These are phyloP conservation scores for Aureobasidium uvarum DNA, from an alignment of 2,329 filamentous ascomycete genomes.

Conservation along the genomic window DNA sequence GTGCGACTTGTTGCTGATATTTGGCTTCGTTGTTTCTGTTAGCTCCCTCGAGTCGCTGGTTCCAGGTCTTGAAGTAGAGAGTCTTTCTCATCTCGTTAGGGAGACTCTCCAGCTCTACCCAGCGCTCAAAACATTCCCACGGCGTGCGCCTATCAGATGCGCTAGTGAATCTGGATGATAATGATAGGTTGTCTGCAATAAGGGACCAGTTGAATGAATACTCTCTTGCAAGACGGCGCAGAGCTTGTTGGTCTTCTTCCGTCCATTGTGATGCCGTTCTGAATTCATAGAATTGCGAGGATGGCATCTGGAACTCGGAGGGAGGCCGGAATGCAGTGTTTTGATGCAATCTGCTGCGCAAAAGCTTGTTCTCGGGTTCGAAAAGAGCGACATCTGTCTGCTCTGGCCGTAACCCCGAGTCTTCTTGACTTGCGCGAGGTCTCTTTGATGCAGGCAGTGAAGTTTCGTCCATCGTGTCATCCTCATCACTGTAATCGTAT, in stretches of 20 bases:
- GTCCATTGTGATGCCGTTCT: slow-evolving; percentile 90
- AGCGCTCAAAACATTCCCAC: slow-evolving; percentile 98
- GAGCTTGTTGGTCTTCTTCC: slow-evolving; percentile 81
- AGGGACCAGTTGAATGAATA: slow-evolving; percentile 98
- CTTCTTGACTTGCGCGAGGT: slow-evolving; percentile 33
- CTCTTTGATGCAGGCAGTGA: slow-evolving; percentile 27
- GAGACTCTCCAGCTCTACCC: slow-evolving; percentile 87
- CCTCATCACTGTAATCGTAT: slow-evolving; percentile 65
- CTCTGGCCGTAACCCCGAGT: slow-evolving; percentile 60
- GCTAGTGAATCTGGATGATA: slow-evolving; percentile 74
- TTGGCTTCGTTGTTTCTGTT: slow-evolving; percentile 59
- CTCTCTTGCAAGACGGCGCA: slow-evolving; percentile 80
- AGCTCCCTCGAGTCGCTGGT: slow-evolving; percentile 61
- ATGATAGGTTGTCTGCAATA: slow-evolving; percentile 75
- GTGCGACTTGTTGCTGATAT: slow-evolving; percentile 58
- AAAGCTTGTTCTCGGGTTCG: slow-evolving; percentile 80
- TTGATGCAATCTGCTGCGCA: slow-evolving; percentile 84
- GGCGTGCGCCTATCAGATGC: slow-evolving; percentile 86
- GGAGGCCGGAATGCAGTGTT: slow-evolving; percentile 92
- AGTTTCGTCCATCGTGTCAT: slow-evolving; percentile 5
- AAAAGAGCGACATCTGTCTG: slow-evolving; percentile 82
- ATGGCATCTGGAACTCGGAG: slow-evolving; percentile 86
- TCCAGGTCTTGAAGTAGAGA: slow-evolving; percentile 83
- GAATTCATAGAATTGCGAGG: slow-evolving; percentile 84
- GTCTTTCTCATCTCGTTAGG: slow-evolving; percentile 94